Base-by-base conservation (phyloP, 2,329 filamentous ascomycete genomes). In the Fusarium bactridioides region DNA sequence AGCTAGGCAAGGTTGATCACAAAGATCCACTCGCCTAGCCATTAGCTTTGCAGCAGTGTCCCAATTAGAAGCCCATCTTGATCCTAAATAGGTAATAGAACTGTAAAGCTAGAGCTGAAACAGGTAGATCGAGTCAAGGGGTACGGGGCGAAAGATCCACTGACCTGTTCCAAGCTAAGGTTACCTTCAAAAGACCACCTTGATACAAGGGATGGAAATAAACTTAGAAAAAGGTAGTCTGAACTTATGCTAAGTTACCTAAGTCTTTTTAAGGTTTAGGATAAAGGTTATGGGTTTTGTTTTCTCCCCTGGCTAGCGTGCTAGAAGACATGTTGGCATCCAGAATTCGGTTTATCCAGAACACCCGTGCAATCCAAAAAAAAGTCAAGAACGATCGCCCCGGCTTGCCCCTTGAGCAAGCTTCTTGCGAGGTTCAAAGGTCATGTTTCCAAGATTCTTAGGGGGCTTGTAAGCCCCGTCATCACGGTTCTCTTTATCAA, bases 171-270 rank as follows among this genome's bases (percentile, higher is more conserved):
- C 11, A n/a, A n/a, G 12, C 6, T 2, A 41, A n/a, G 21, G 38
- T 41, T 15, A 12, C 16, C 16, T 35, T 35, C 15, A 31, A 31
- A 31, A 31, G 11, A 31, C 29, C 11, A 31, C 7, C 21, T 7
- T n/a, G 2, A 2, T n/a, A 40, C 12, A 12, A 7, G 38, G 21
- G 1, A 12, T 40, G 12, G 2, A n/a, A 40, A 5, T 43, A 10
- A 25, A 12, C 5, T 19, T 0, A 10, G 16, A 0, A 13, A 23
- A 25, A 19, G 12, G 2, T 19, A 44, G 3, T 18, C 23, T 19
- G 5, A 21, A 19, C 5, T 21, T 10, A 10, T n/a, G 0, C 2
- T 2, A 15, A 40, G 21, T n/a, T 5, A 41, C 8, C 5, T 7
- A 7, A 21, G 18, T 3, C 2, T 2, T 45, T 45, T 21, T 7